phyloP scores from a whole-genome alignment of 1,284 basidiomycete genomes.

The Puccinia coronata region DNA sequence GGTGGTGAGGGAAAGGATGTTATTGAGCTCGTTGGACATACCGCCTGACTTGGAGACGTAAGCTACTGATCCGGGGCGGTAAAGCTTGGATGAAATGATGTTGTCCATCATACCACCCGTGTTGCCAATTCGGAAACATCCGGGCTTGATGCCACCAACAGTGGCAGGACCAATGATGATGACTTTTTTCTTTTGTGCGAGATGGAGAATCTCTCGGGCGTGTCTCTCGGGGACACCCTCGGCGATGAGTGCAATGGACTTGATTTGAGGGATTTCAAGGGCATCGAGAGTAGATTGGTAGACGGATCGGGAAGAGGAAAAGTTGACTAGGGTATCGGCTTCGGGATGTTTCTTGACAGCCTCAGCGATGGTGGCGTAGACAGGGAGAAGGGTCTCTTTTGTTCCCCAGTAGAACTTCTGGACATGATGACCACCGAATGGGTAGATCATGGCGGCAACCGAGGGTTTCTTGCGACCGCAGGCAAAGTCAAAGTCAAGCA shows the following conservation, averaged over 20 bases:
- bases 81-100: too few species aligned
- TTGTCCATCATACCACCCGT: conserved; percentile 99
- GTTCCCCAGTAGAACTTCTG: conserved; percentile 99
- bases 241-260: conserved; percentile 89
- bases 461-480: conserved; percentile 90
- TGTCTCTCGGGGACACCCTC: conserved; percentile 98
- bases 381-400: conserved; percentile 95
- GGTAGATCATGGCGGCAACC: conserved; percentile 99
- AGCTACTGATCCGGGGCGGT: too few species aligned
- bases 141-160: conserved; percentile 99
- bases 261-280: conserved; percentile 70
- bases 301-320: conserved; percentile 95
- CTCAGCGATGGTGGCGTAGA: conserved; percentile 90
- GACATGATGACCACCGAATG: conserved; percentile 99
- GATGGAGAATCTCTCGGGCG: conserved; percentile 90
- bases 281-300: too few species aligned
- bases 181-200: conserved; percentile 80
- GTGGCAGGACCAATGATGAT: conserved; percentile 98
- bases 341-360: conserved; percentile 94
- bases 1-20: conserved; percentile 94
- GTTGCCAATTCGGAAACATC: conserved; percentile 99
- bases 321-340: conserved; percentile 97
- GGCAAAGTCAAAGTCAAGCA: conserved; percentile 99
- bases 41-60: too few species aligned
- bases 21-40: conserved; percentile 99